Evolutionary conservation across 768 basidiomycete species (phyloP), one percentile per base, ranked within the genome.

Genomic region (Paxillus rubicundulus): DNA sequence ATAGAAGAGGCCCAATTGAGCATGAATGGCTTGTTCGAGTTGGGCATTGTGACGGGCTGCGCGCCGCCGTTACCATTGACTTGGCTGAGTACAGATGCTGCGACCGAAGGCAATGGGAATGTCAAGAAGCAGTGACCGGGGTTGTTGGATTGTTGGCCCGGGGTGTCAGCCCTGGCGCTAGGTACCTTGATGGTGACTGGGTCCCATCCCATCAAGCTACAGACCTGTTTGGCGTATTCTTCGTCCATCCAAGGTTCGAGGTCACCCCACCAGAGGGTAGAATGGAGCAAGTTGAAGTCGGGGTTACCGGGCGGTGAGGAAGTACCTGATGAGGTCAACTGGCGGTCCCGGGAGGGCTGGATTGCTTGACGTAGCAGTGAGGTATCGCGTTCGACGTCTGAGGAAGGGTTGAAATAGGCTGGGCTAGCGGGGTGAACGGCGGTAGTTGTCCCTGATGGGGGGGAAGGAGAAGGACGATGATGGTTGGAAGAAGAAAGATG

Each of bases 201-300:
- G 53, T 91, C 88, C 92, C 93, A 95, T 52, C 86, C 83, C 88
- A 93, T 90, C 65, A 92, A 74, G 41, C 70, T 73, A 71, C 91
- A 91, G 63, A 93, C 89, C 67, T 92, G 88, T 70, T 88, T 87
- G 40, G 86, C 89, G 76, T 94, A 96, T 68, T 90, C 87, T 81
- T 93, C 91, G 73, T 95, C 92, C 94, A 96, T 95, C 93, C 93
- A 96, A 59, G 87, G 84, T 70, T 96, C 93, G 49, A 96, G 81
- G 63, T 91, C 88, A 58, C 85, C 84, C 84, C 94, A 90, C 79
- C 84, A 89, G 60, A 92, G 81, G 38, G 89, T 87, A 54, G 79
- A 80, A 66, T 80, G 79, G 44, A 77, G 69, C 33, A 73, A 37
- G 53, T 52, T 56, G 57, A 63, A 57, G 63, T 58, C 66, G 56